These are phyloP conservation scores for Sarcomyxa edulis DNA, from an alignment of 768 basidiomycete genomes.

Conservation along the genomic window DNA sequence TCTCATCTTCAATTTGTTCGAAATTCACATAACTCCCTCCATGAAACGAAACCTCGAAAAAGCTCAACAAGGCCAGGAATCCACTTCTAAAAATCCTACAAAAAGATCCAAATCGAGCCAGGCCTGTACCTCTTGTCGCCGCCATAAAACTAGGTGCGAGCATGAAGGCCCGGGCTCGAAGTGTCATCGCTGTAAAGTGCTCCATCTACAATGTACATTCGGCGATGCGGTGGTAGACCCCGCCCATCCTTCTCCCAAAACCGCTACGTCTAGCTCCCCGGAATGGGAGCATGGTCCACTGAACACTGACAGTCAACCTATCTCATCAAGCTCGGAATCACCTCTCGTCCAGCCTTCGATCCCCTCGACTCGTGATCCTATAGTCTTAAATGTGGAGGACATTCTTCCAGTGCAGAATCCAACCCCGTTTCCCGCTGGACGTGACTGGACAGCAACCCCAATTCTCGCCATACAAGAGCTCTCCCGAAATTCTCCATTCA, in stretches of 20 bases:
- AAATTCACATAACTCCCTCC: no score
- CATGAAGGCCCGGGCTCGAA: conserved; percentile 26
- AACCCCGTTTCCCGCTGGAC: conserved; percentile 29
- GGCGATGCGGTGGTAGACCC: conserved; percentile 2
- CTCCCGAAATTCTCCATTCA: no score
- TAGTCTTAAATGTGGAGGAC: conserved; percentile 17
- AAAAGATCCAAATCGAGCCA: conserved; percentile 40
- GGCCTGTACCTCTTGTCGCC: conserved; percentile 39
- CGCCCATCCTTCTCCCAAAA: conserved; percentile 1
- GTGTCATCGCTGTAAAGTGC: conserved; percentile 46
- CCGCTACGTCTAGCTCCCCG: neutral
- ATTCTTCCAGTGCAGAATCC: conserved; percentile 30
- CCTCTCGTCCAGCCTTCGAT: neutral
- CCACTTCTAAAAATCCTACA: no score
- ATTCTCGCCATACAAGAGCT: conserved; percentile 41
- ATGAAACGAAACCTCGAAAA: no score
- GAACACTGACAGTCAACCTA: no score
- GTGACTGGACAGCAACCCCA: conserved; percentile 39
- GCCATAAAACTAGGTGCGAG: conserved; percentile 46
- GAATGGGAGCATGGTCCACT: no score
- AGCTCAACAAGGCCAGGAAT: no score
- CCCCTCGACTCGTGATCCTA: neutral
- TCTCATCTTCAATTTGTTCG: no score
- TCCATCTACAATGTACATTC: conserved; percentile 40
- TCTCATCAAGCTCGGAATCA: neutral